These are phyloP conservation scores for Corchorus capsularis DNA, from an alignment of 345 rosid species.

Conservation along the genomic window DNA sequence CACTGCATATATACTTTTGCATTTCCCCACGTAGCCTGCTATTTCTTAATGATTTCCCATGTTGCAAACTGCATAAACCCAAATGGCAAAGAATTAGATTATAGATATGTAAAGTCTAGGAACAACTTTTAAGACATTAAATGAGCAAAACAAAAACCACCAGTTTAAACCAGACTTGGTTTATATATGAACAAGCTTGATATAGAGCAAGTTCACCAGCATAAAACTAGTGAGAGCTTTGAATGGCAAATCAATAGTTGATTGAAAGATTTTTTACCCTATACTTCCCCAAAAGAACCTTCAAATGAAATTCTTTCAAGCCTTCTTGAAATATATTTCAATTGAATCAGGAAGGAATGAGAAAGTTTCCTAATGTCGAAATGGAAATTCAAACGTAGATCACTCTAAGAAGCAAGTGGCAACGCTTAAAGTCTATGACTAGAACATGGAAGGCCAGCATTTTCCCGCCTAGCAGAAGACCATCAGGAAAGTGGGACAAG, in stretches of 20 bases:
- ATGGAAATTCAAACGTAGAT: slow-evolving; percentile 43
- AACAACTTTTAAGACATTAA: slow-evolving; percentile 5
- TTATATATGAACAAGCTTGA: not conserved
- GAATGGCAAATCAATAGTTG: not conserved
- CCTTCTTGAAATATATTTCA: slow-evolving; percentile 18
- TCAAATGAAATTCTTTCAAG: slow-evolving; percentile 10
- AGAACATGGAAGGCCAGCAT: slow-evolving; percentile 17
- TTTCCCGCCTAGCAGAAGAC: slow-evolving; percentile 16
- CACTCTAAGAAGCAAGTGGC: slow-evolving; percentile 27
- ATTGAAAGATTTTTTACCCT: not conserved
- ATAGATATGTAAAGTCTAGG: not conserved
- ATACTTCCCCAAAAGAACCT: not conserved
- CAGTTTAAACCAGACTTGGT: not conserved
- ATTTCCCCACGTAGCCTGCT: not conserved
- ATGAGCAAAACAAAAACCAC: not conserved
- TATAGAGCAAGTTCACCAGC: not conserved
- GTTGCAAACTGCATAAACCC: not conserved
- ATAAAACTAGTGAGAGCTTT: not conserved
- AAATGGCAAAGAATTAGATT: not conserved
- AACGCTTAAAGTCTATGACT: slow-evolving; percentile 22
- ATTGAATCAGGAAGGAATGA: slow-evolving; percentile 42
- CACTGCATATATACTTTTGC: not conserved
- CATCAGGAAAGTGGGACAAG: not conserved
- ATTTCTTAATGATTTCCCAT: not conserved
- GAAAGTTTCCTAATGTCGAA: slow-evolving; percentile 43